Conservation (phyloP, 306 rosid species). For the Abrus precatorius region DNA sequence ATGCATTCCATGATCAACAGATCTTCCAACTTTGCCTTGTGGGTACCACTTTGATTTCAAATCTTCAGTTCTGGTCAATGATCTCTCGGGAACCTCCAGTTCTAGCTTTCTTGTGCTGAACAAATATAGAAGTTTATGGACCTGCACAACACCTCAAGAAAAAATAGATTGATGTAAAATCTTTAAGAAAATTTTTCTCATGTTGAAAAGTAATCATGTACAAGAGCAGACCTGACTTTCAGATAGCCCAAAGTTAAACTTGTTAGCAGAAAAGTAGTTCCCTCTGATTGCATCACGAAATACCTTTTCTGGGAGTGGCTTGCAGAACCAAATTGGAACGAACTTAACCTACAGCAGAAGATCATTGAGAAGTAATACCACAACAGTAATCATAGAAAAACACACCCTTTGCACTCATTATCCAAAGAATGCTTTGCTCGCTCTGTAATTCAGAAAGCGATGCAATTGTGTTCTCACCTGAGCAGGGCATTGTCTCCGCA, state of each 20-base stretch:
- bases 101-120: slow-evolving; percentile 54
- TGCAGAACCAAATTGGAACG: slow-evolving; percentile 60
- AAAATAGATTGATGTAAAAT: slow-evolving; percentile 23
- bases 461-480: slow-evolving; percentile 58
- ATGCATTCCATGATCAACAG: slow-evolving; percentile 41
- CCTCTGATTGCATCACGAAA: slow-evolving; percentile 62
- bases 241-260: slow-evolving; percentile 74
- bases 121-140: slow-evolving; percentile 55
- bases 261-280: slow-evolving; percentile 60
- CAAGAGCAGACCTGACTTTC: slow-evolving; percentile 65
- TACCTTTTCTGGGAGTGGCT: slow-evolving; percentile 61
- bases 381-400: slow-evolving; percentile 2
- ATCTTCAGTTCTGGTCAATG: slow-evolving; percentile 11
- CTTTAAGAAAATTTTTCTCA: not conserved
- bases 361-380: slow-evolving; percentile 23
- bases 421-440: slow-evolving; percentile 31
- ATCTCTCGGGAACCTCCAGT: slow-evolving; percentile 36
- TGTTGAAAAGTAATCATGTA: slow-evolving; percentile 33
- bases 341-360: slow-evolving; percentile 60
- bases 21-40: slow-evolving; percentile 37
- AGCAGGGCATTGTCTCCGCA: slow-evolving; percentile 64
- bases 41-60: slow-evolving; percentile 36
- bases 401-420: not conserved
- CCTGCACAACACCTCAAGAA: slow-evolving; percentile 53
- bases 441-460: slow-evolving; percentile 2